Percentiles rank a stretch among this genome's conserved stretches.
Conservation (phyloP, 176 grass and related monocot species). For the Zoysia pacifica region DNA sequence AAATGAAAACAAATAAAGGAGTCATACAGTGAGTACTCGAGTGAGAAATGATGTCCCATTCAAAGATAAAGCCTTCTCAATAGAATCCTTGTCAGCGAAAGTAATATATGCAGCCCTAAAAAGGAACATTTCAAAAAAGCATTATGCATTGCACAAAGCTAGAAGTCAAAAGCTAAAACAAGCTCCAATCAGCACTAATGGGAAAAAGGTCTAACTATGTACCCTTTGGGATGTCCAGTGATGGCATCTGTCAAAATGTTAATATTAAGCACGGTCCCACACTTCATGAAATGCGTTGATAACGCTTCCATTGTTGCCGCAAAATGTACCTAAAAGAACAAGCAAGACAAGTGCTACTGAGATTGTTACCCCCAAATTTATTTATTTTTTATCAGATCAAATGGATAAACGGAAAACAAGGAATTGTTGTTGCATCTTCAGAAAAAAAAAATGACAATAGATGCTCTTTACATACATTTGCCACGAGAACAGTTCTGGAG, state of each 20-base stretch:
- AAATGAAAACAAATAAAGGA: not conserved
- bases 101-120: slow-evolving; percentile 69
- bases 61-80: slow-evolving; percentile 71
- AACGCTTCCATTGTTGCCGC: slow-evolving; percentile 81
- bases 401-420: slow-evolving; percentile 16
- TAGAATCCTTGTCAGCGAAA: slow-evolving; percentile 72
- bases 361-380: slow-evolving; percentile 24
- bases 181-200: not conserved
- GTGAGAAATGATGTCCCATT: slow-evolving; percentile 76
- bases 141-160: slow-evolving; percentile 10
- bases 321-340: slow-evolving; percentile 80
- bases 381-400: slow-evolving; percentile 9
- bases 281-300: slow-evolving; percentile 69
- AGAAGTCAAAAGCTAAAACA: slow-evolving; percentile 31
- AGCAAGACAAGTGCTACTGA: not conserved
- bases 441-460: not conserved
- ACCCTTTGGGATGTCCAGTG: slow-evolving; percentile 89
- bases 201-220: slow-evolving; percentile 29
- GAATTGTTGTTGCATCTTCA: not conserved
- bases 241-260: slow-evolving; percentile 64
- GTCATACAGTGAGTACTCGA: slow-evolving; percentile 69
- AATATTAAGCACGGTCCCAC: slow-evolving; percentile 65
- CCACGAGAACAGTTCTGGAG: slow-evolving; percentile 64
- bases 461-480: slow-evolving; percentile 48
- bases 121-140: not conserved